Percentiles rank a stretch among this genome's conserved stretches.
Conservation (phyloP, 768 basidiomycete species). For the Mycena vulgaris region DNA sequence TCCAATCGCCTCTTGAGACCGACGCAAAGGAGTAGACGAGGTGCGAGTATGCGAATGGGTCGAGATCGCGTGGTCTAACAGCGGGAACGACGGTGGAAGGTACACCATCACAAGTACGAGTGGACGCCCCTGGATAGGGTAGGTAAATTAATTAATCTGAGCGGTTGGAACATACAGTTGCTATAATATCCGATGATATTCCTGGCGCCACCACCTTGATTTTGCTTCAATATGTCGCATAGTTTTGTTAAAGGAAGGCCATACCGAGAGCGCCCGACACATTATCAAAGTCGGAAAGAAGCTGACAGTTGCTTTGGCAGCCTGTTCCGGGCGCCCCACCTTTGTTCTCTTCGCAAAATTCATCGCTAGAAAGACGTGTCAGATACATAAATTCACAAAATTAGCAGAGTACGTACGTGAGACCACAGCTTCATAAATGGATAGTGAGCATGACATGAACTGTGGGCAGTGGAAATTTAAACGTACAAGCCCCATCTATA, state of each 20-base stretch:
- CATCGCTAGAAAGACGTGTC: not conserved
- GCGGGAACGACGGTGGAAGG: conserved; percentile 17
- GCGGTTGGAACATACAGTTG: not conserved
- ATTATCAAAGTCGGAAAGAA: not conserved
- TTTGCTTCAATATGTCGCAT: not conserved
- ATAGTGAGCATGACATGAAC: not conserved
- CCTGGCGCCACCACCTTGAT: not conserved
- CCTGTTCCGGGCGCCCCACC: conserved; percentile 21
- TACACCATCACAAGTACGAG: conserved; percentile 21
- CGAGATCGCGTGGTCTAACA: conserved; percentile 19
- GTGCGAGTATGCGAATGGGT: conserved; percentile 19
- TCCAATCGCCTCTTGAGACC: conserved; percentile 15
- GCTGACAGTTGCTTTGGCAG: conserved; percentile 27
- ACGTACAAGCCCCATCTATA: conserved; percentile 7
- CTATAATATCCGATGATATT: conserved; percentile 4
- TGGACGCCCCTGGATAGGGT: conserved; percentile 7
- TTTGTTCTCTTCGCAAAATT: conserved; percentile 10
- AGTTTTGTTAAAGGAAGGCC: not conserved
- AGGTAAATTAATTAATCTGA: not conserved
- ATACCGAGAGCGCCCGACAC: not conserved
- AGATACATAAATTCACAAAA: not conserved
- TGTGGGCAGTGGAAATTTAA: not conserved
- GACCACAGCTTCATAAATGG: not conserved
- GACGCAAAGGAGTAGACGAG: conserved; percentile 21
- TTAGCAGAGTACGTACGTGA: not conserved